phyloP scores from a whole-genome alignment of 768 basidiomycete genomes.

The Boletus coccyginus region DNA sequence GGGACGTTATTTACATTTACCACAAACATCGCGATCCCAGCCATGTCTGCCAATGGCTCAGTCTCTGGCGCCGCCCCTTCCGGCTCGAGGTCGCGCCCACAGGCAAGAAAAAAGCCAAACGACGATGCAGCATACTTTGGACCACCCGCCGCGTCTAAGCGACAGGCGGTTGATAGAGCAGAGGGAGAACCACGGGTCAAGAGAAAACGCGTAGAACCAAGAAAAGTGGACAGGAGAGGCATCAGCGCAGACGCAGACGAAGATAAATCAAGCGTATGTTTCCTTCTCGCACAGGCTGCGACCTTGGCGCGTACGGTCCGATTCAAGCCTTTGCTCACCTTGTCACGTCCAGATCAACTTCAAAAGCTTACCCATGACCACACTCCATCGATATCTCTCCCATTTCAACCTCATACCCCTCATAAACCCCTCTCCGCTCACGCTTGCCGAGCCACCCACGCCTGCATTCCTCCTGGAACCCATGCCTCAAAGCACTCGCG shows the following conservation, averaged over 20 bases:
- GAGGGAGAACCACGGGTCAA: constrained; percentile 77
- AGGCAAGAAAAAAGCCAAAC: constrained; percentile 58
- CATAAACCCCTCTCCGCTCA: constrained; percentile 68
- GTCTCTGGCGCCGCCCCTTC: constrained; percentile 30
- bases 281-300: not conserved
- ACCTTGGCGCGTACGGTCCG: not conserved
- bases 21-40: constrained; percentile 1
- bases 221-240: constrained; percentile 38
- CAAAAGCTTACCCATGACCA: constrained; percentile 58
- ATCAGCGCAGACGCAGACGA: constrained; percentile 32
- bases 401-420: constrained; percentile 70
- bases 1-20: not conserved
- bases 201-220: constrained; percentile 62
- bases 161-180: constrained; percentile 62
- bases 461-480: constrained; percentile 59
- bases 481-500: constrained; percentile 42
- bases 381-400: constrained; percentile 68
- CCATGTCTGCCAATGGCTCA: constrained; percentile 27
- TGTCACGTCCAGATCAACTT: constrained; percentile 64
- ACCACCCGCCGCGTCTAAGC: constrained; percentile 55
- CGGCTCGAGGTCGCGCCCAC: constrained; percentile 59
- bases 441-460: constrained; percentile 65
- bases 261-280: constrained; percentile 31
- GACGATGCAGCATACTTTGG: constrained; percentile 74
- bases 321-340: constrained; percentile 7